Evolutionary conservation across 169 alveolate species (phyloP), one percentile per base, ranked within the genome.

Genomic region (Plasmodium sp.): DNA sequence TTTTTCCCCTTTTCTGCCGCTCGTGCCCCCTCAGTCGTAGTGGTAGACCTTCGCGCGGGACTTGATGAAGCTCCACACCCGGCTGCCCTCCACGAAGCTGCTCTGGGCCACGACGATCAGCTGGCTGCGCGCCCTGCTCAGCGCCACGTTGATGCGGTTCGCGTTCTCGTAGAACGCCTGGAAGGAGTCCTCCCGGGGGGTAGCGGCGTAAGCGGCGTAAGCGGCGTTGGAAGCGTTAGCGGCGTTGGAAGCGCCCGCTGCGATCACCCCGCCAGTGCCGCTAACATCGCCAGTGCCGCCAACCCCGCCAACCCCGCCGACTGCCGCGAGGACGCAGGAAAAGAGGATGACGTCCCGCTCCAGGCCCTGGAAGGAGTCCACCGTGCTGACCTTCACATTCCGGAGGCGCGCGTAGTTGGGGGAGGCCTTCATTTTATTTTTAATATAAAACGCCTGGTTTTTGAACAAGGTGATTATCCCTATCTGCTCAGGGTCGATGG

Each of bases 321-420:
- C 27, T 22, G 27, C 27, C 27, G 27, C 51, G 62, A 84, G 31
- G 43, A 86, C 93, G 22, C 92, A 81, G 16, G 91, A 84, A 80
- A 92, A 67, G 9, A 92, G 54, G 54, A 92, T 86, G 27, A 92
- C 73, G 43, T 86, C 93, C 48, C 81, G 81, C 45, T 92, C 95
- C 4, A 86, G 36, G 12, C 95, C 95, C 77, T 92, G 95, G 48
- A 92, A 92, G 34, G 93, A 77, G 77, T 92, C 95, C 27, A 92
- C 95, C 2, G 95, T 92, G 51, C 92, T 86, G 9, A 92, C 95
- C 33, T 73, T 92, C 41, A 85, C 71, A 31, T 33, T 74, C 54
- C 81, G 77, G 18, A 85, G 31, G 10, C 33, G 41, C 81, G 71
- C 41, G 22, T 67, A 67, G 33, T 92, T 22, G 45, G 56, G 75